phyloP scores from a whole-genome alignment of 495 filamentous ascomycete species.

The Penicillium cosmopolitanum region DNA sequence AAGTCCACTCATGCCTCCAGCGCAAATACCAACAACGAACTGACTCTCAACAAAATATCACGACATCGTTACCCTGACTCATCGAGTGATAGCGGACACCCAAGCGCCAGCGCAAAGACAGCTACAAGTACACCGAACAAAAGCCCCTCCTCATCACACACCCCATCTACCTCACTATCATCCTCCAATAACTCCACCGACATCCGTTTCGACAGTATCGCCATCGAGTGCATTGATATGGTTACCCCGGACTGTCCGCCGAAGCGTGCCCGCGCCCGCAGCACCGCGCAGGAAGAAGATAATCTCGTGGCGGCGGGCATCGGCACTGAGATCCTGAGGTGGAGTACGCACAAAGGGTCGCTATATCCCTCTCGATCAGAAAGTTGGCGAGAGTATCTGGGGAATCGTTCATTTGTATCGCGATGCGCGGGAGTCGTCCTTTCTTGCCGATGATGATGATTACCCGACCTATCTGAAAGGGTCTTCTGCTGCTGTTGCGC shows the following conservation, averaged over 20 bases:
- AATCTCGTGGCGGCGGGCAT: slow-evolving; percentile 52
- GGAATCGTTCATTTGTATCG: slow-evolving; percentile 94
- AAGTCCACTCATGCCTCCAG: slow-evolving; percentile 25
- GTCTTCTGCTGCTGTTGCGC: slow-evolving; percentile 39
- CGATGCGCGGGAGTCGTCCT: slow-evolving; percentile 75
- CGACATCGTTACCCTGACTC: neutral
- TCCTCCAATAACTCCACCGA: slow-evolving; percentile 31
- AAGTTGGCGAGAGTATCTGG: slow-evolving; percentile 83
- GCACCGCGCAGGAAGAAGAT: slow-evolving; percentile 20
- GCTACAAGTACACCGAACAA: neutral
- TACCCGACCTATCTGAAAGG: slow-evolving; percentile 47
- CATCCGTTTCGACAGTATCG: slow-evolving; percentile 65
- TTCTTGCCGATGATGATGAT: slow-evolving; percentile 39
- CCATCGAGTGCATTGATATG: slow-evolving; percentile 73
- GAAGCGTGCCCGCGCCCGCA: slow-evolving; percentile 19
- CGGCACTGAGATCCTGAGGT: slow-evolving; percentile 52
- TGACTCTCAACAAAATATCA: neutral
- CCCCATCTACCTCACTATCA: slow-evolving; percentile 3
- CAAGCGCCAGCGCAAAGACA: neutral
- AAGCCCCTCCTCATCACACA: neutral
- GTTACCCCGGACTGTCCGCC: slow-evolving; percentile 33
- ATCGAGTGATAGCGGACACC: neutral
- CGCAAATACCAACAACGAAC: slow-evolving; percentile 1
- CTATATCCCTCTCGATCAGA: slow-evolving; percentile 73
- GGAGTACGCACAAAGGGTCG: slow-evolving; percentile 73